A percentile compares a stretch with the other conserved stretches of the same genome.
Conservation (phyloP, 257 asterid genomes). For the Penstemon newberryi region DNA sequence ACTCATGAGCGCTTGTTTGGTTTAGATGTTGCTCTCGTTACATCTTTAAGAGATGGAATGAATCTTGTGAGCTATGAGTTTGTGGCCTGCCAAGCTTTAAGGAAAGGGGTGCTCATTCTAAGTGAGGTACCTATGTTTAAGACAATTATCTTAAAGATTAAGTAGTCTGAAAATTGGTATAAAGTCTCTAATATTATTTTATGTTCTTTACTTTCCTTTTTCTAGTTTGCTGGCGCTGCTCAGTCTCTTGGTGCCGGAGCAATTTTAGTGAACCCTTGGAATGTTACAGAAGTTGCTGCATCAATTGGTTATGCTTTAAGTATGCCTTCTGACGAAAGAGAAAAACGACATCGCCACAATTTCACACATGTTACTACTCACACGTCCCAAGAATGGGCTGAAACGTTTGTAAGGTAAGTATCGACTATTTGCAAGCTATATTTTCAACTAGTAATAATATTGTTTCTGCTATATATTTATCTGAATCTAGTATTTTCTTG, state of each 20-base stretch:
- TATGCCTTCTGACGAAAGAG: constrained; percentile 79
- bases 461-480: constrained; percentile 14
- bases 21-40: constrained; percentile 82
- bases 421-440: not conserved
- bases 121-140: constrained; percentile 66
- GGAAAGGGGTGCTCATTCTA: constrained; percentile 91
- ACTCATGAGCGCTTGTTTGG: not conserved
- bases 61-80: constrained; percentile 95
- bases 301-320: constrained; percentile 77
- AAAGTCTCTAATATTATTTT: not conserved
- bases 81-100: constrained; percentile 90
- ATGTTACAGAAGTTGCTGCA: constrained; percentile 81
- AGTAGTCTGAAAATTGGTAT: no score
- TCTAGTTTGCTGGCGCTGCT: constrained; percentile 95
- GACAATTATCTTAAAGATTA: no score
- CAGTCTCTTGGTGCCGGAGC: constrained; percentile 98
- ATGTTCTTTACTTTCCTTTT: constrained; percentile 1
- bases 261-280: constrained; percentile 87
- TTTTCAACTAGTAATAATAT: not conserved
- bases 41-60: constrained; percentile 96
- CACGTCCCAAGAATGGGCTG: constrained; percentile 96
- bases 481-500: constrained; percentile 25
- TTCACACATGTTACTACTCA: constrained; percentile 83
- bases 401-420: constrained; percentile 79
- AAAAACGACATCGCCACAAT: constrained; percentile 82